Evolutionary conservation across 306 rosid genomes (phyloP), one percentile per base, ranked within the genome.

Genomic region (Corylus avellana): DNA sequence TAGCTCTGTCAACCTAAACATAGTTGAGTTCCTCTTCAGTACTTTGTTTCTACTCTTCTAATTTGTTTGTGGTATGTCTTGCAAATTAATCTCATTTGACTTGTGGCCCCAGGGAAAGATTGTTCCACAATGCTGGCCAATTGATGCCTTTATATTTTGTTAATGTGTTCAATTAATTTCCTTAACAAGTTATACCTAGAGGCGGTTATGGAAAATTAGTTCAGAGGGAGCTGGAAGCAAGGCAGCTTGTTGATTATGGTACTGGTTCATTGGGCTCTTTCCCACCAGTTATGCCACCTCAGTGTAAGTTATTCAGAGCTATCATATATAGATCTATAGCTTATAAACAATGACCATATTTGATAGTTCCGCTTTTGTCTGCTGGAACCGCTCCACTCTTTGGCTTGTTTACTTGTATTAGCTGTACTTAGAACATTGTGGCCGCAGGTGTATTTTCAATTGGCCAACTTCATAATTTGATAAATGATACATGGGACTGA

Each of bases 241-340:
- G 98, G 87, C 92, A 90, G 82, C 97, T 94, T 83, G 98, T 92
- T 58, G 98, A 94, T 86, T 94, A 94, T 83, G 97, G 98, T 70
- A 72, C 93, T 80, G 98, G 97, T 78, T 94, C 98, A 51, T 88
- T 94, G 93, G 97, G 88, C 77, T 72, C 97, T 72, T 88, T 91
- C 80, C 97, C 91, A 3, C 92, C 93, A 11, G 93, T 82, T 80
- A 79, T 91, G 83, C 83, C 89, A 62, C 85, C 85, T 79, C 91
- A 88, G 25, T 91, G 98, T 94, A 86, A 90, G 97, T 89, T 79
- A 80, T 70, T 75, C 54, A 13, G 42, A 78, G 25, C 64, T 37
- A 48, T 75, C 63, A 10, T 85, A 25, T 67, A 35, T 59, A 47
- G 44, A n/a, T 83, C 27, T 74, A 84, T 80, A 72, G 75, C 76